A percentile compares a stretch with the other conserved stretches of the same genome.
Conservation (phyloP, 2,329 filamentous ascomycete species). For the Lecanicillium sp. region DNA sequence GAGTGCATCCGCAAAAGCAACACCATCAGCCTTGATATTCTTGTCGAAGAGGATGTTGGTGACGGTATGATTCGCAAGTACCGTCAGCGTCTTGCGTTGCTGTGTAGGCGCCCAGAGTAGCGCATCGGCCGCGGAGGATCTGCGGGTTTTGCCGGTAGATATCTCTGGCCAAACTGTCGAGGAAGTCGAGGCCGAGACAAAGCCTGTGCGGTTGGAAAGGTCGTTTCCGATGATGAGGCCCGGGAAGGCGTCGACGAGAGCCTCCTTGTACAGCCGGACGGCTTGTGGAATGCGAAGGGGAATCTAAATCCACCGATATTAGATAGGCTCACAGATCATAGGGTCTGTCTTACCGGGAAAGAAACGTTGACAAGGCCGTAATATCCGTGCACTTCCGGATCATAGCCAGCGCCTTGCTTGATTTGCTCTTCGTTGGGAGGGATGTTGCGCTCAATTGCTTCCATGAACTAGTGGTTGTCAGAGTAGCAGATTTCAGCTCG, state of each 20-base stretch:
- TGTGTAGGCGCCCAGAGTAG: slow-evolving; percentile 29
- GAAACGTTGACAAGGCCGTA: slow-evolving; percentile 20
- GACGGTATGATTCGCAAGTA: slow-evolving; percentile 25
- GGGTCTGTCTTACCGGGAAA: slow-evolving; percentile 17
- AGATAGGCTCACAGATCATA: not conserved
- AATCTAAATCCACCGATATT: slow-evolving; percentile 3
- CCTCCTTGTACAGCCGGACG: slow-evolving; percentile 19
- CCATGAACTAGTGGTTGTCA: slow-evolving; percentile 15
- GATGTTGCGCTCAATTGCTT: slow-evolving; percentile 19
- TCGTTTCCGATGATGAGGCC: slow-evolving; percentile 20
- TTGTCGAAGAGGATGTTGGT: slow-evolving; percentile 27
- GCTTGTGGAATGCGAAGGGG: slow-evolving; percentile 20
- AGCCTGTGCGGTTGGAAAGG: slow-evolving; percentile 18
- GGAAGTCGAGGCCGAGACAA: slow-evolving; percentile 21
- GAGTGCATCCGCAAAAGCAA: slow-evolving; percentile 12
- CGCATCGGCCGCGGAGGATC: slow-evolving; percentile 20
- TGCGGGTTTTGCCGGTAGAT: slow-evolving; percentile 14
- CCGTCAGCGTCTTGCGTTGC: slow-evolving; percentile 26
- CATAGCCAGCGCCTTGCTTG: slow-evolving; percentile 16
- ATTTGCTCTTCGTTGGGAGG: slow-evolving; percentile 18
- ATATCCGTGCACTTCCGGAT: slow-evolving; percentile 26
- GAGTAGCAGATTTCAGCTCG: too few relatives aligned
- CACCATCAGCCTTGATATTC: slow-evolving; percentile 3
- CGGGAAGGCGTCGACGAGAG: slow-evolving; percentile 17
- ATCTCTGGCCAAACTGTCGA: slow-evolving; percentile 22